These are phyloP conservation scores for Geotrichum candidum DNA, from an alignment of 1,139 yeast genomes.

Conservation along the genomic window DNA sequence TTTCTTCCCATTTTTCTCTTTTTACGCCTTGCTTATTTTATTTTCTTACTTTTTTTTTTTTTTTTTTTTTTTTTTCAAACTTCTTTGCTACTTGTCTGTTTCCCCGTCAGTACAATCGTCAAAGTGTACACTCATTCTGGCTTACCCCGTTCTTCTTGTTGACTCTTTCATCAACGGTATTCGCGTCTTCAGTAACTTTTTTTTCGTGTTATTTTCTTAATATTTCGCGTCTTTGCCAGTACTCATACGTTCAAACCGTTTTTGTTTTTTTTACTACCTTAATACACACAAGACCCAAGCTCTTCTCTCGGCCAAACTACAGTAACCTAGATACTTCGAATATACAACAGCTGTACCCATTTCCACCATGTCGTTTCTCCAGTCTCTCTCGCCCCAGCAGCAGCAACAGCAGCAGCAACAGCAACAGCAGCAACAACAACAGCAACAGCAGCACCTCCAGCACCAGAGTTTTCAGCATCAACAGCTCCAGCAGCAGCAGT, in stretches of 20 bases:
- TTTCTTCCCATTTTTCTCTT: conserved; percentile 8
- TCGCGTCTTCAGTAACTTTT: neutral
- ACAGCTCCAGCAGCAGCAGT: conserved; percentile 2
- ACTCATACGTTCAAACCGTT: neutral
- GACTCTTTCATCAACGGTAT: neutral
- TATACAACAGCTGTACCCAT: neutral
- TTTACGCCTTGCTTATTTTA: neutral
- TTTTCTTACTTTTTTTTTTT: neutral
- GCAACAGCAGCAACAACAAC: neutral
- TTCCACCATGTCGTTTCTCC: neutral
- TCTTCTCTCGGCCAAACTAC: neutral
- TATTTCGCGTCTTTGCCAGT: neutral
- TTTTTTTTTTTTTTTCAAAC: neutral
- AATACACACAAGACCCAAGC: neutral
- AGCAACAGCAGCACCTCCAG: neutral
- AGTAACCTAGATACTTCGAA: neutral
- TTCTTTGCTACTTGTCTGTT: neutral
- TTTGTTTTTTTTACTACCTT: neutral
- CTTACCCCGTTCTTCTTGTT: neutral
- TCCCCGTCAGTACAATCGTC: neutral
- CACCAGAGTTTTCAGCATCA: neutral
- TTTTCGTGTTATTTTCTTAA: neutral
- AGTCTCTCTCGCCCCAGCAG: neutral
- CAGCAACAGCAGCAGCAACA: neutral
- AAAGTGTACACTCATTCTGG: neutral